Conservation (phyloP, 441 rosid genomes). For the Flueggea neowawraea region DNA sequence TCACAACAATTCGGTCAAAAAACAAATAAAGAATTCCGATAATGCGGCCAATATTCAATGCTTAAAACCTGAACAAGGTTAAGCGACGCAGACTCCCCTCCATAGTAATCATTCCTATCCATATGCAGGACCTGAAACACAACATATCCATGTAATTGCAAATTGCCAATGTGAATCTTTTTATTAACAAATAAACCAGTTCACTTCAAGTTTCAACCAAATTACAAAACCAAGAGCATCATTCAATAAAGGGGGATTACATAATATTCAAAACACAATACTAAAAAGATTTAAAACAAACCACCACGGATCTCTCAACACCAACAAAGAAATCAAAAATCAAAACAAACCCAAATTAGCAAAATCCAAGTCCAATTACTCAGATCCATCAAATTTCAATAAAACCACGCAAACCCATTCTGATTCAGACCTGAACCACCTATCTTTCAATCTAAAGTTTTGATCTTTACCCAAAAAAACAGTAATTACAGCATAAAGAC, state of each 20-base stretch:
- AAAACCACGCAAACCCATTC: slow-evolving; percentile 8
- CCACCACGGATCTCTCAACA: too few species aligned
- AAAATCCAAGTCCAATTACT: not conserved
- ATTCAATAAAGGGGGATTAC: too few species aligned
- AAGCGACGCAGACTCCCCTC: slow-evolving; percentile 88
- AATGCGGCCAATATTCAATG: not conserved
- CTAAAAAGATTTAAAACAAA: too few species aligned
- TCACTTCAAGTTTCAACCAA: too few species aligned
- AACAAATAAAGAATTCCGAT: not conserved
- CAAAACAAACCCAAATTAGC: not conserved
- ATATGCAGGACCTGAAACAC: slow-evolving; percentile 77
- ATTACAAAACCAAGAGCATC: too few species aligned
- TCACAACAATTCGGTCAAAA: not conserved
- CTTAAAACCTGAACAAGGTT: slow-evolving; percentile 71
- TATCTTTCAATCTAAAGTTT: not conserved
- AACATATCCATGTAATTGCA: slow-evolving; percentile 1
- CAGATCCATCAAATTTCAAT: slow-evolving; percentile 12
- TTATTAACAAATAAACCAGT: too few species aligned
- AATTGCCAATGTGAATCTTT: not conserved
- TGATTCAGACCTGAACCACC: not conserved
- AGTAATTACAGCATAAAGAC: not conserved
- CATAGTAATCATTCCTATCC: slow-evolving; percentile 95
- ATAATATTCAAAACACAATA: too few species aligned
- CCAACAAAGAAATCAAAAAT: too few species aligned
- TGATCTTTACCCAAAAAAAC: not conserved